Percentiles rank a stretch among this genome's conserved stretches.
Evolutionary conservation across 768 basidiomycete species (phyloP).

Genomic region (Favolaschia claudopus): DNA sequence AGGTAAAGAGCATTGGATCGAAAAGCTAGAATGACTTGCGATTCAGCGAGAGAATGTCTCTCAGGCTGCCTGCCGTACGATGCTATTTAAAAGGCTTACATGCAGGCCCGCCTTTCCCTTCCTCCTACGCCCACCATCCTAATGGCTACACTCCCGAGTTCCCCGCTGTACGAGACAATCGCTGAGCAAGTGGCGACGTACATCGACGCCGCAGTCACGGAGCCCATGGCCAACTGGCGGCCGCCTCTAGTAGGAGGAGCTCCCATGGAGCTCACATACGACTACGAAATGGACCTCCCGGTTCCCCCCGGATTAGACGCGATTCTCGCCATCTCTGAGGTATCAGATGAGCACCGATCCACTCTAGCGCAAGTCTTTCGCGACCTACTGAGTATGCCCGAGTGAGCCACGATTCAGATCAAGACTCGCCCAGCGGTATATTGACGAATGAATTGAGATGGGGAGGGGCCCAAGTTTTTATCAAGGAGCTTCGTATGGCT

Average conservation of each 20-base stretch:
- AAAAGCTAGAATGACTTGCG: no score
- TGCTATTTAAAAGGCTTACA: no score
- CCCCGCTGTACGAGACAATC: constrained; percentile 15
- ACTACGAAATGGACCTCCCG: constrained; percentile 14
- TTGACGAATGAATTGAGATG: constrained; percentile 1
- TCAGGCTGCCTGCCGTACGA: no score
- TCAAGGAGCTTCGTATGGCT: constrained; percentile 14
- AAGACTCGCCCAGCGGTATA: background rate
- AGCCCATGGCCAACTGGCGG: constrained; percentile 1
- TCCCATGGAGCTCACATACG: constrained; percentile 12
- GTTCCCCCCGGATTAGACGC: constrained; percentile 15
- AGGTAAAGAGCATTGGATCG: no score
- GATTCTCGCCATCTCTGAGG: constrained; percentile 6
- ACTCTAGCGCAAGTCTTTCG: constrained; percentile 6
- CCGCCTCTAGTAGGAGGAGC: background rate
- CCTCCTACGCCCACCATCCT: constrained; percentile 7
- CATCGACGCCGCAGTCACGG: constrained; percentile 19
- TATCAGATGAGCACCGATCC: constrained; percentile 12
- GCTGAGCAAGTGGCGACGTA: constrained; percentile 20
- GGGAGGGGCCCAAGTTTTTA: background rate
- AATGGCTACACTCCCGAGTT: constrained; percentile 19
- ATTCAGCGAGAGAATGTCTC: no score
- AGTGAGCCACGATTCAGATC: background rate
- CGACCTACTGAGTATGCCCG: constrained; percentile 8
- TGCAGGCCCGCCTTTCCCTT: background rate